These are phyloP conservation scores for Eucalyptus guilfoylei DNA, from an alignment of 345 rosid species.

Conservation along the genomic window DNA sequence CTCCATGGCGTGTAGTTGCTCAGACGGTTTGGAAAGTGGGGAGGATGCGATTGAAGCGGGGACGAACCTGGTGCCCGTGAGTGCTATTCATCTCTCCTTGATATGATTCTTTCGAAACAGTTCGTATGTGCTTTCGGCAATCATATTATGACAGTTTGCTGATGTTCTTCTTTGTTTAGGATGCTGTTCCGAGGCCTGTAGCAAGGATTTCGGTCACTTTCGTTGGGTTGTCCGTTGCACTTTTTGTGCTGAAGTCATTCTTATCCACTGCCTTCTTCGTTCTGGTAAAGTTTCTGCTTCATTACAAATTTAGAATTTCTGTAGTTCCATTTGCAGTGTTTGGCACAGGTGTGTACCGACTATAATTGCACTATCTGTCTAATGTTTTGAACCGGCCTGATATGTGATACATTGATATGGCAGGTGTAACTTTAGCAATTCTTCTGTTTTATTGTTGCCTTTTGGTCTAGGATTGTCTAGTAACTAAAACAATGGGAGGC, in stretches of 20 bases:
- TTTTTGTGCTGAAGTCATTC: constrained; percentile 56
- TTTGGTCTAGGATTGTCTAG: neutral
- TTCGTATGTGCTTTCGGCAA: neutral
- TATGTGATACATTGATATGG: neutral
- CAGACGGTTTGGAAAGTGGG: constrained; percentile 78
- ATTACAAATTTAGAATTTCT: neutral
- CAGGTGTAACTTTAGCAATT: neutral
- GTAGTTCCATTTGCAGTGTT: neutral
- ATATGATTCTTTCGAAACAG: neutral
- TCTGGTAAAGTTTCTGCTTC: constrained; percentile 34
- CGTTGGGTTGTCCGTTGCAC: constrained; percentile 29
- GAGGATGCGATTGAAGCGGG: constrained; percentile 83
- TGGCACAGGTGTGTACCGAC: neutral
- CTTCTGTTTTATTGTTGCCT: neutral
- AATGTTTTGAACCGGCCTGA: neutral
- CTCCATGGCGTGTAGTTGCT: constrained; percentile 18
- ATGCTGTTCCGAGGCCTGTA: constrained; percentile 47
- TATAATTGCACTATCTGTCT: neutral
- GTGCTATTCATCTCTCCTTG: constrained; percentile 5
- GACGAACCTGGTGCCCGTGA: constrained; percentile 78
- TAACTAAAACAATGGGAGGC: neutral
- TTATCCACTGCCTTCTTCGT: constrained; percentile 75
- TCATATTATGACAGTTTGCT: neutral
- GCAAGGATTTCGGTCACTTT: constrained; percentile 46
- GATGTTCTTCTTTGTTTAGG: constrained; percentile 15